Evolutionary conservation across 306 rosid genomes (phyloP).

Genomic region (Glycine latifolia): DNA sequence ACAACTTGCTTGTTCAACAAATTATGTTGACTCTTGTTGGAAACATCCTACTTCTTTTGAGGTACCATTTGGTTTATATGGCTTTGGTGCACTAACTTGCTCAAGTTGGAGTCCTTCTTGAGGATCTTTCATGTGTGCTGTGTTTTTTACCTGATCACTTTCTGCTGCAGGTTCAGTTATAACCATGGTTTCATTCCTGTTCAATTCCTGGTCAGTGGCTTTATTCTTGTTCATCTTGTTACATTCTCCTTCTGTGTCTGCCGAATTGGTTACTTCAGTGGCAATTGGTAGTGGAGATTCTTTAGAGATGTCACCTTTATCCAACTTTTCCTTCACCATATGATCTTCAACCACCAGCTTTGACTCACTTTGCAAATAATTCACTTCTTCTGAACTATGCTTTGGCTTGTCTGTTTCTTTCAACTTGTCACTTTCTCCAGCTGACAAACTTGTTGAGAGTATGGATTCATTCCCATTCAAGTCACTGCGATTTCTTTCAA

Average conservation of each 20-base stretch:
- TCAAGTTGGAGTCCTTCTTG: slow-evolving; percentile 30
- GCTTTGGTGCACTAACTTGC: slow-evolving; percentile 2
- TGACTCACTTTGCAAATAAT: slow-evolving; percentile 23
- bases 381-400: slow-evolving; percentile 20
- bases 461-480: slow-evolving; percentile 27
- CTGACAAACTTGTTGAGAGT: not conserved
- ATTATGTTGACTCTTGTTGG: not conserved
- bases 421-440: not conserved
- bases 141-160: slow-evolving; percentile 2
- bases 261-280: slow-evolving; percentile 3
- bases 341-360: slow-evolving; percentile 27
- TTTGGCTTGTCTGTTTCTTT: slow-evolving; percentile 8
- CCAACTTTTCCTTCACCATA: slow-evolving; percentile 4
- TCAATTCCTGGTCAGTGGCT: not conserved
- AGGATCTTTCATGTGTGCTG: slow-evolving; percentile 13
- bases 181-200: slow-evolving; percentile 29
- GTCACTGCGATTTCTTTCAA: slow-evolving; percentile 5
- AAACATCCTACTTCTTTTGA: slow-evolving; percentile 20
- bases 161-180: slow-evolving; percentile 12
- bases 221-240: slow-evolving; percentile 26
- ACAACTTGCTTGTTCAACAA: slow-evolving; percentile 19
- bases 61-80: slow-evolving; percentile 6
- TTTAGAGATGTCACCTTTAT: not conserved
- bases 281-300: slow-evolving; percentile 23
- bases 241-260: not conserved